Evolutionary conservation across 345 rosid genomes (phyloP), one percentile per base, ranked within the genome.

Genomic region (Boechera stricta): DNA sequence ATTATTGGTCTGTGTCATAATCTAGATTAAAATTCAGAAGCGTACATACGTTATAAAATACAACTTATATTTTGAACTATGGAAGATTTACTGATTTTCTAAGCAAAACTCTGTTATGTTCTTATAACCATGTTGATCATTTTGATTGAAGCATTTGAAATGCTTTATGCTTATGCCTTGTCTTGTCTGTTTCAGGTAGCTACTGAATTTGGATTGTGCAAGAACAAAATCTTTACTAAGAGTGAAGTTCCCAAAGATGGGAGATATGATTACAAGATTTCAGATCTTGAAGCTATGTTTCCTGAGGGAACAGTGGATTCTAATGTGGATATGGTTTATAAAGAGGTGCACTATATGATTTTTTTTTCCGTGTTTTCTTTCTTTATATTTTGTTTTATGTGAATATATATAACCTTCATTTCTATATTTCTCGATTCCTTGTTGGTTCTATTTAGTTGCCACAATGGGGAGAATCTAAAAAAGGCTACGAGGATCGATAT

Each of bases 141-240:
- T 32, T 35, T 71, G 4, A 31, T 21, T 16, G 28, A 41, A 52
- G 10, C 29, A 29, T 52, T 63, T 73, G 13, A 57, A 39, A 62
- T 54, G 62, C 21, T 48, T 48, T 16, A 5, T n/a, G 26, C 56
- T 42, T 62, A 44, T 42, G 33, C 35, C n/a, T 26, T 54, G 26
- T 53, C 58, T 61, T 3, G 13, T 64, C 10, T 76, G 53, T n/a
- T 71, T 54, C 77, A 95, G 98, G 94, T 89, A 6, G 75, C 91
- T 7, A 79, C 92, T 29, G 98, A 92, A 72, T 84, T 69, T 84
- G 97, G 98, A 70, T 72, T 95, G 77, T 87, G 90, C 44, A 96
- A 92, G 84, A 53, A 81, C 56, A 61, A 55, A 61, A 56, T 36
- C 24, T 87, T 89, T 69, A 89, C 88, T 9, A 80, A 86, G 54